Evolutionary conservation across 768 basidiomycete species (phyloP).

Genomic region (Phaeolepiota aurea): DNA sequence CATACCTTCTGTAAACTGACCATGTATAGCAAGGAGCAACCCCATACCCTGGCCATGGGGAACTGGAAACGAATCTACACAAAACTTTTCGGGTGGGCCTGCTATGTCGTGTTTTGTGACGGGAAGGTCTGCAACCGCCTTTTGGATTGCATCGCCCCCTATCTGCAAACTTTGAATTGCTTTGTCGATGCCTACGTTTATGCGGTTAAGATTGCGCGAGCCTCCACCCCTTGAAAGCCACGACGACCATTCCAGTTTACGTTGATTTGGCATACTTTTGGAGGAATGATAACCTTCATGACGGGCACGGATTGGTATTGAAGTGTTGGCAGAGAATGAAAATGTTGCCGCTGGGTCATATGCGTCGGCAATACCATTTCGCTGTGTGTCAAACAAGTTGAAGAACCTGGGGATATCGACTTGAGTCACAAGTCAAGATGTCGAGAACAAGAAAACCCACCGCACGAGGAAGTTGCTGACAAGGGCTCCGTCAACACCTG

Average conservation of each 20-base stretch:
- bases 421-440: not conserved
- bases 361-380: constrained; percentile 54
- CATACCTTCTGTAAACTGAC: constrained; percentile 87
- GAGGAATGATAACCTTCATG: constrained; percentile 59
- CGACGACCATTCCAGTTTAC: constrained; percentile 67
- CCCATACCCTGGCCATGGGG: constrained; percentile 51
- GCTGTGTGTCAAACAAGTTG: constrained; percentile 72
- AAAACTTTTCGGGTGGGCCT: constrained; percentile 75
- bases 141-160: constrained; percentile 56
- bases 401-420: constrained; percentile 54
- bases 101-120: constrained; percentile 76
- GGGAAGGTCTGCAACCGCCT: constrained; percentile 58
- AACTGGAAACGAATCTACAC: constrained; percentile 79
- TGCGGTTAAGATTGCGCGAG: constrained; percentile 71
- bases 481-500: constrained; percentile 60
- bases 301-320: constrained; percentile 71
- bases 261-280: constrained; percentile 71
- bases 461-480: constrained; percentile 74
- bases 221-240: constrained; percentile 57
- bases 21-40: constrained; percentile 74
- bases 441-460: constrained; percentile 29
- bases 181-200: constrained; percentile 54
- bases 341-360: constrained; percentile 89
- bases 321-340: constrained; percentile 81
- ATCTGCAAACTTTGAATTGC: constrained; percentile 61